Evolutionary conservation across 2,329 filamentous ascomycete genomes (phyloP).

Genomic region (Sclerotinia spermophila): DNA sequence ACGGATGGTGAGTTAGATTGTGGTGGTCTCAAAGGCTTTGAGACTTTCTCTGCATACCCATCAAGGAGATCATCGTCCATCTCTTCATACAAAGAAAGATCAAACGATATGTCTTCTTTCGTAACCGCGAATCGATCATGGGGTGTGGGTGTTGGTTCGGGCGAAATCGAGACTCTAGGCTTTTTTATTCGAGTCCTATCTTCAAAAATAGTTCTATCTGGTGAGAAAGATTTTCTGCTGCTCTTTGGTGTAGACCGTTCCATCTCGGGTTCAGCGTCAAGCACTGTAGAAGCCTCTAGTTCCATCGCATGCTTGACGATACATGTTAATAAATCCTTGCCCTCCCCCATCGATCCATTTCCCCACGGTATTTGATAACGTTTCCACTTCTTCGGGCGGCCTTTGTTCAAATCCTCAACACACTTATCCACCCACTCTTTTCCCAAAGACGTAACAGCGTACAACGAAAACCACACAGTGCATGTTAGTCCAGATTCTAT

Average conservation of each 20-base stretch:
- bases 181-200: background rate
- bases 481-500: background rate
- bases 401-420: background rate
- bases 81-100: background rate
- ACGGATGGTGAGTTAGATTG: background rate
- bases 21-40: background rate
- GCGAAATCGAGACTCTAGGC: background rate
- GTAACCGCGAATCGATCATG: background rate
- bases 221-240: background rate
- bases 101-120: background rate
- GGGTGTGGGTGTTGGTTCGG: background rate
- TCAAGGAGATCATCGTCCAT: background rate
- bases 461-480: background rate
- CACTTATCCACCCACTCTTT: background rate
- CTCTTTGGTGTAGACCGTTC: background rate
- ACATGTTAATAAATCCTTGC: background rate
- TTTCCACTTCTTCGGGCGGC: background rate
- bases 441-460: background rate
- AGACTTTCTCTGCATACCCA: background rate
- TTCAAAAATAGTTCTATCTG: background rate
- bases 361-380: constrained; percentile 5
- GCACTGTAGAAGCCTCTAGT: background rate
- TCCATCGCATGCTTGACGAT: constrained; percentile 5
- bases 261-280: background rate
- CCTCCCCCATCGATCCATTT: background rate